Evolutionary conservation across 352 stramenopile species (phyloP).

Genomic region (Pilasporangium apinafurcum): DNA sequence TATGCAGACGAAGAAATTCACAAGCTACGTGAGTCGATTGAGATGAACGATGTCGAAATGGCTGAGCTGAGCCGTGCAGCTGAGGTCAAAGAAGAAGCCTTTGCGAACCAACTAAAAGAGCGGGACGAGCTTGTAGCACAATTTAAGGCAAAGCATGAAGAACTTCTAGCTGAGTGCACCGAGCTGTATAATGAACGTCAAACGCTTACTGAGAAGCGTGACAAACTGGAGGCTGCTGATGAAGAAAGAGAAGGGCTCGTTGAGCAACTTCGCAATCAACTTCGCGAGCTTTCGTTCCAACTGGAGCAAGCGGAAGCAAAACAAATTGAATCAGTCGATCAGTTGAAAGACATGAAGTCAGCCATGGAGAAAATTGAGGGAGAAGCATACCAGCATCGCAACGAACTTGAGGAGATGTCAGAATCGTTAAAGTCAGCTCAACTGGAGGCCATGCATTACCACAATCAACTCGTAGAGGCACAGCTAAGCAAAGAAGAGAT

Average conservation of each 20-base stretch:
- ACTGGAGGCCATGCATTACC: slow-evolving; percentile 43
- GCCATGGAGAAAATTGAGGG: slow-evolving; percentile 48
- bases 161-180: slow-evolving; percentile 21
- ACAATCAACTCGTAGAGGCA: slow-evolving; percentile 32
- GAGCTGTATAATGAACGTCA: slow-evolving; percentile 21
- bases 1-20: slow-evolving; percentile 46
- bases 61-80: slow-evolving; percentile 13
- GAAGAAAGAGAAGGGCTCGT: slow-evolving; percentile 13
- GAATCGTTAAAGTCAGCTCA: slow-evolving; percentile 52
- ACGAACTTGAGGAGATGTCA: slow-evolving; percentile 38
- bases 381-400: slow-evolving; percentile 32
- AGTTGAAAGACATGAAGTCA: slow-evolving; percentile 26
- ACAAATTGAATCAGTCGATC: slow-evolving; percentile 4
- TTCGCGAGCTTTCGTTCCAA: slow-evolving; percentile 19
- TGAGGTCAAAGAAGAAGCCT: slow-evolving; percentile 17
- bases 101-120: slow-evolving; percentile 15
- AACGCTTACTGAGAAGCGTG: slow-evolving; percentile 15
- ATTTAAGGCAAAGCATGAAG: slow-evolving; percentile 15
- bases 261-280: slow-evolving; percentile 20
- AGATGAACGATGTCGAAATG: slow-evolving; percentile 30
- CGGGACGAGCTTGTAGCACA: slow-evolving; percentile 15
- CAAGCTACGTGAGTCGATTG: slow-evolving; percentile 28
- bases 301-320: slow-evolving; percentile 15
- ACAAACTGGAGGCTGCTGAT: slow-evolving; percentile 14
- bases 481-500: slow-evolving; percentile 37